A percentile compares a stretch with the other conserved stretches of the same genome.
phyloP scores from a whole-genome alignment of 306 rosid genomes.

The Hylodesmum podocarpum region DNA sequence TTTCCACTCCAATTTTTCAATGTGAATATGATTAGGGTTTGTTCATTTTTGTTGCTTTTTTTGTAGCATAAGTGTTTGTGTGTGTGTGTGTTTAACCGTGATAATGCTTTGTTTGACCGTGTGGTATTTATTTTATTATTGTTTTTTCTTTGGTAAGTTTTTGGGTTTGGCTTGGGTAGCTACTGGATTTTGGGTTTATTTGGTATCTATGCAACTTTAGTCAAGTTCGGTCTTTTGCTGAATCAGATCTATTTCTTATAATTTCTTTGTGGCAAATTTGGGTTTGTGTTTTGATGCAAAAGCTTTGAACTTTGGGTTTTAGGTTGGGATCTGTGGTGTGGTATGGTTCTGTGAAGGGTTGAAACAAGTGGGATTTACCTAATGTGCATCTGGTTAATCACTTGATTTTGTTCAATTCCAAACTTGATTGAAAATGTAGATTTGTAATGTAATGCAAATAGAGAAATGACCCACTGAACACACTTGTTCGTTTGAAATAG shows the following conservation, averaged over 20 bases:
- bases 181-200: conserved; percentile 50
- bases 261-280: conserved; percentile 41
- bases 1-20: conserved; percentile 29
- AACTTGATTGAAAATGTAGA: conserved; percentile 38
- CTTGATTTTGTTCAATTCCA: conserved; percentile 15
- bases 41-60: background rate
- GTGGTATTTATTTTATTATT: background rate
- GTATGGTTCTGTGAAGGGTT: conserved; percentile 19
- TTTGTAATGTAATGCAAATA: conserved; percentile 39
- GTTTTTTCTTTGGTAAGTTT: conserved; percentile 12
- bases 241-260: conserved; percentile 71
- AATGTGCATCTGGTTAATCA: conserved; percentile 30
- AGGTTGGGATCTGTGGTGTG: conserved; percentile 55
- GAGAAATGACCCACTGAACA: conserved; percentile 26
- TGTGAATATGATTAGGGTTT: conserved; percentile 33
- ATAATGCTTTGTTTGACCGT: conserved; percentile 25
- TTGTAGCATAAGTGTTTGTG: conserved; percentile 37
- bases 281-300: conserved; percentile 39
- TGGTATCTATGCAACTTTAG: conserved; percentile 35
- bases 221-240: conserved; percentile 40
- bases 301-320: conserved; percentile 37
- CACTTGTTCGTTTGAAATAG: conserved; percentile 3
- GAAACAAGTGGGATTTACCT: conserved; percentile 45
- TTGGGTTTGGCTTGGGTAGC: conserved; percentile 38
- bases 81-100: conserved; percentile 9